Percentiles rank a stretch among this genome's conserved stretches.
Evolutionary conservation across 2,329 filamentous ascomycete genomes (phyloP).

Genomic region (Tolypocladium inflatum): DNA sequence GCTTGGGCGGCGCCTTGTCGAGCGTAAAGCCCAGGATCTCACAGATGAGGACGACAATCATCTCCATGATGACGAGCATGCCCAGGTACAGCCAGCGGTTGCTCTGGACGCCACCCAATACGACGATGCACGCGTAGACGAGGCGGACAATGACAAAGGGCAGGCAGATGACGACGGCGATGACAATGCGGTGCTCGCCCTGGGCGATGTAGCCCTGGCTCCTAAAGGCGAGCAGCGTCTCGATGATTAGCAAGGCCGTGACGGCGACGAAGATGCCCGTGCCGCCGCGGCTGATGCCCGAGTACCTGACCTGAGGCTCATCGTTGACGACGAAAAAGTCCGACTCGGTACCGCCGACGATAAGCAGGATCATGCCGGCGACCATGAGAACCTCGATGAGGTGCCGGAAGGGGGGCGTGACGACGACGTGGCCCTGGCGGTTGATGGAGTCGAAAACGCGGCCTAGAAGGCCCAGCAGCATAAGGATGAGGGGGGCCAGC

Average conservation of each 20-base stretch:
- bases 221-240: conserved; percentile 27
- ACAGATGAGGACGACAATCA: conserved; percentile 19
- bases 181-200: conserved; percentile 46
- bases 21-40: conserved; percentile 20
- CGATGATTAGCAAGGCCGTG: conserved; percentile 28
- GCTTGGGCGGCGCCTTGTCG: conserved; percentile 9
- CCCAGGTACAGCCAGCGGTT: conserved; percentile 21
- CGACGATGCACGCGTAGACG: conserved; percentile 17
- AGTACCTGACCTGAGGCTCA: conserved; percentile 16
- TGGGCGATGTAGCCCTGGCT: conserved; percentile 30
- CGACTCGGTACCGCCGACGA: conserved; percentile 20
- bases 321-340: conserved; percentile 10
- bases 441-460: conserved; percentile 38
- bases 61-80: conserved; percentile 22
- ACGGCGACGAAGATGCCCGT: conserved; percentile 22
- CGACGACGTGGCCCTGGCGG: conserved; percentile 19
- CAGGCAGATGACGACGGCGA: conserved; percentile 24
- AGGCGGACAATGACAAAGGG: conserved; percentile 24
- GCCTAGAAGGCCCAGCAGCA: conserved; percentile 21
- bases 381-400: conserved; percentile 32
- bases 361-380: conserved; percentile 25
- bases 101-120: conserved; percentile 16
- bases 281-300: conserved; percentile 16
- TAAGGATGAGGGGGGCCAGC: conserved; percentile 37
- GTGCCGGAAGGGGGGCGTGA: conserved; percentile 18